Evolutionary conservation across 805 yeast species (phyloP), one percentile per base, ranked within the genome.

Genomic region (Metschnikowia gruessii): DNA sequence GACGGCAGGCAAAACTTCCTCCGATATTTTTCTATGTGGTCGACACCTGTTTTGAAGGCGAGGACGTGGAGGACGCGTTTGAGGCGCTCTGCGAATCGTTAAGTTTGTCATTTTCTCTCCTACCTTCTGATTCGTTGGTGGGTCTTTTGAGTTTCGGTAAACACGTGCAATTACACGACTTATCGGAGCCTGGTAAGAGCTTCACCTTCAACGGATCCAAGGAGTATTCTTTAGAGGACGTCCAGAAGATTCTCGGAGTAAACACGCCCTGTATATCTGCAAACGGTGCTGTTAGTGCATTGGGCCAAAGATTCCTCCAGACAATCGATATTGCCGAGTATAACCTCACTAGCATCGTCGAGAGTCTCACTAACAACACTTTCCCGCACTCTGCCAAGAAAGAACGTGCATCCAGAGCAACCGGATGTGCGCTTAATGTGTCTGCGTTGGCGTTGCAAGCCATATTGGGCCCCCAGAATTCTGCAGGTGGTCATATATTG

Each of bases 121-220:
- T 83, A 29, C 87, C 87, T 1, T 72, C 76, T 19, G 66, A 77
- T 50, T 70, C 84, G 1, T 58, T 79, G 31, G 77, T 83, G 33
- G 85, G 85, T 1, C 64, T 83, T 19, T 69, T 83, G 40, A 70
- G 82, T 0, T 82, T 62, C 63, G 88, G 87, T 4, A 79, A 79
- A 46, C 70, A 80, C 57, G 83, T 82, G 21, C 75, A 72, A 52
- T 68, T 83, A 19, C 82, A 80, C 57, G 85, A 82, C 54, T 60
- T 81, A 17, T 64, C 68, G 2, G 42, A 29, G 29, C 49, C 54
- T 17, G 42, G 43, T 16, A 42, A 42, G 15, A 41, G 50, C 21
- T 71, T 65, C 50, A 62, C 73, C 9, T 83, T 82, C 64, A 82
- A 81, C 57, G 89, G 89, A 18, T 54, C 63, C 2, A 81, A 79